Conservation (phyloP, 2,329 filamentous ascomycete genomes). For the Cladosporium sphaerospermum region DNA sequence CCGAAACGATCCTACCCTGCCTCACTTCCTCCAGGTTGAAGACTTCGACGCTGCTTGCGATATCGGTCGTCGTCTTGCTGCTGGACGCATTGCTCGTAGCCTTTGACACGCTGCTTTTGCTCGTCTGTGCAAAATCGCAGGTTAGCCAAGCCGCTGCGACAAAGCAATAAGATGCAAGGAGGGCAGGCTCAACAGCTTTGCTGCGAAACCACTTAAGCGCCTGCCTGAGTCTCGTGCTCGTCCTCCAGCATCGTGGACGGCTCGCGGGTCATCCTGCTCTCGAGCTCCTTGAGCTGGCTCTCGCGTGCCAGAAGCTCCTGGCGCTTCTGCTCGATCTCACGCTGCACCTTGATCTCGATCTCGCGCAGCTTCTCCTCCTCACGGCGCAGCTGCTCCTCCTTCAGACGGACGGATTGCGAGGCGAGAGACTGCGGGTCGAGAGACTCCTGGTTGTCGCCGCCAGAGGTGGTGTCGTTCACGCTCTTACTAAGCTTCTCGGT, state of each 20-base stretch:
- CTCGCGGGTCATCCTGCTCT: constrained; percentile 68
- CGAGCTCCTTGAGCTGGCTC: constrained; percentile 97
- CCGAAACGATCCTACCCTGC: constrained; percentile 8
- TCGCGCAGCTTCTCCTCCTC: constrained; percentile 99
- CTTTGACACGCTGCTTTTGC: constrained; percentile 9
- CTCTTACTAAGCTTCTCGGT: constrained; percentile 99
- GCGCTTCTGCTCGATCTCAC: constrained; percentile 99
- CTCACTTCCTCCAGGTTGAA: constrained; percentile 7
- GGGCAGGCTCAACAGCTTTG: constrained; percentile 8
- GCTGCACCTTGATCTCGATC: constrained; percentile 98
- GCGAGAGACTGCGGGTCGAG: constrained; percentile 98
- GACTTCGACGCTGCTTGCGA: constrained; percentile 10
- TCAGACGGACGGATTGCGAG: constrained; percentile 93
- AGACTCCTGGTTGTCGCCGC: constrained; percentile 48
- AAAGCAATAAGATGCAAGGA: constrained; percentile 6
- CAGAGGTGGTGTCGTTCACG: constrained; percentile 66
- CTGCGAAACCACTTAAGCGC: constrained; percentile 15
- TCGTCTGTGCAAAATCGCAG: constrained; percentile 8
- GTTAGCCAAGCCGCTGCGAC: constrained; percentile 9
- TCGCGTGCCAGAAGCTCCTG: constrained; percentile 96
- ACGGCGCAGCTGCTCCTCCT: constrained; percentile 98
- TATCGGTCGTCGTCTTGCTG: constrained; percentile 5
- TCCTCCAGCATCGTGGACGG: constrained; percentile 14
- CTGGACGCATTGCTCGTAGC: constrained; percentile 9
- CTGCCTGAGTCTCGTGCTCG: constrained; percentile 17